Evolutionary conservation across 371 early-diverging fungal genomes (phyloP).

Genomic region (Dentiscutata heterogama): DNA sequence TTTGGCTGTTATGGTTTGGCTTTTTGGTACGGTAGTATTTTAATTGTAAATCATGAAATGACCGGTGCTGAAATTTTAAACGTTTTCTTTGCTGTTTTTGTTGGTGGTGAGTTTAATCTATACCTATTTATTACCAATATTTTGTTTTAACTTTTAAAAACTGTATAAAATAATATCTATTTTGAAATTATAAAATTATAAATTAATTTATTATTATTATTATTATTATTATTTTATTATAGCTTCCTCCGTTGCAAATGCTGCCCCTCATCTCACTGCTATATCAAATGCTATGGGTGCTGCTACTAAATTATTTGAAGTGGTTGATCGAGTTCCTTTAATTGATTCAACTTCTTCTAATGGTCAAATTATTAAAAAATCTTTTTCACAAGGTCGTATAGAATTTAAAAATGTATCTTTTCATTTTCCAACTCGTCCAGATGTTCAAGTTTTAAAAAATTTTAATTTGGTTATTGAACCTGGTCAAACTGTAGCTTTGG

Average conservation of each 20-base stretch:
- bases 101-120: constrained; percentile 49
- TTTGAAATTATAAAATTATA: too few relatives aligned
- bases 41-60: constrained; percentile 58
- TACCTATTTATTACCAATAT: too few relatives aligned
- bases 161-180: too few relatives aligned
- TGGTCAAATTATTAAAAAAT: constrained; percentile 62
- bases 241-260: constrained; percentile 51
- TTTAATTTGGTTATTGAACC: constrained; percentile 74
- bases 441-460: constrained; percentile 73
- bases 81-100: constrained; percentile 64
- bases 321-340: constrained; percentile 77
- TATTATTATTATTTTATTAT: not conserved
- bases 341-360: constrained; percentile 67
- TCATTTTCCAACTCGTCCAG: constrained; percentile 80
- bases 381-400: constrained; percentile 70
- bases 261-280: constrained; percentile 70
- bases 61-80: constrained; percentile 57
- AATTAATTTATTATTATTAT: not conserved
- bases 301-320: constrained; percentile 71
- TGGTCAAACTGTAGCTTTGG: constrained; percentile 84
- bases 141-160: not conserved
- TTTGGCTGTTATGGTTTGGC: constrained; percentile 74
- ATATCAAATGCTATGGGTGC: constrained; percentile 71
- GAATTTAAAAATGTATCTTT: constrained; percentile 79
- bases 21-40: constrained; percentile 73